Conservation (phyloP, 805 yeast species). For the Kodamaea sagamina region DNA sequence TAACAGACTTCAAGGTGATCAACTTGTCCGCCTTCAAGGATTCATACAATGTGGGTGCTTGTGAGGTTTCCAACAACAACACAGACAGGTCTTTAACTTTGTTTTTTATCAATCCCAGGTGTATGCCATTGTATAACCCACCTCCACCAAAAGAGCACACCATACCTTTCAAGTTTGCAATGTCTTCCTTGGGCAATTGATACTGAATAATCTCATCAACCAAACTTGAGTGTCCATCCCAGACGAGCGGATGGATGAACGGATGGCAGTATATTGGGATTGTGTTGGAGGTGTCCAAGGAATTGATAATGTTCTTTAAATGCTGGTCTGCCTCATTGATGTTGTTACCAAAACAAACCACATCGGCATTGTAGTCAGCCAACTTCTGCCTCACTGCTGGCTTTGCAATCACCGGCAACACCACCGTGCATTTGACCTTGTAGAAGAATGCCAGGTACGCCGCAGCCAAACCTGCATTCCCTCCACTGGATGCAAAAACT, state of each 20-base stretch:
- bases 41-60: slow-evolving; percentile 58
- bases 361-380: slow-evolving; percentile 50
- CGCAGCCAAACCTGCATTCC: slow-evolving; percentile 59
- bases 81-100: slow-evolving; percentile 30
- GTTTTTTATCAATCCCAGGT: slow-evolving; percentile 43
- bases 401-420: slow-evolving; percentile 55
- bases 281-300: slow-evolving; percentile 17
- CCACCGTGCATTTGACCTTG: slow-evolving; percentile 55
- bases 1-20: slow-evolving; percentile 45
- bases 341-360: slow-evolving; percentile 46
- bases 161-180: slow-evolving; percentile 39
- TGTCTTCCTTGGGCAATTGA: slow-evolving; percentile 25
- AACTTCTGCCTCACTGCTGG: slow-evolving; percentile 48
- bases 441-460: slow-evolving; percentile 45
- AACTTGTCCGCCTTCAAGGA: slow-evolving; percentile 50
- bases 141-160: slow-evolving; percentile 63
- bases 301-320: slow-evolving; percentile 30
- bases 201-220: slow-evolving; percentile 45
- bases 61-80: slow-evolving; percentile 58
- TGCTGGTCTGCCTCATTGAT: slow-evolving; percentile 55
- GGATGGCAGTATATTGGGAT: slow-evolving; percentile 56
- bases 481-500: slow-evolving; percentile 56
- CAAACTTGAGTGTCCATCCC: slow-evolving; percentile 56
- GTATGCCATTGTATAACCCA: slow-evolving; percentile 55
- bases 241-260: slow-evolving; percentile 50